A percentile compares a stretch with the other conserved stretches of the same genome.
Conservation (phyloP, 2,329 filamentous ascomycete genomes). For the Tolypocladium ovalisporum region DNA sequence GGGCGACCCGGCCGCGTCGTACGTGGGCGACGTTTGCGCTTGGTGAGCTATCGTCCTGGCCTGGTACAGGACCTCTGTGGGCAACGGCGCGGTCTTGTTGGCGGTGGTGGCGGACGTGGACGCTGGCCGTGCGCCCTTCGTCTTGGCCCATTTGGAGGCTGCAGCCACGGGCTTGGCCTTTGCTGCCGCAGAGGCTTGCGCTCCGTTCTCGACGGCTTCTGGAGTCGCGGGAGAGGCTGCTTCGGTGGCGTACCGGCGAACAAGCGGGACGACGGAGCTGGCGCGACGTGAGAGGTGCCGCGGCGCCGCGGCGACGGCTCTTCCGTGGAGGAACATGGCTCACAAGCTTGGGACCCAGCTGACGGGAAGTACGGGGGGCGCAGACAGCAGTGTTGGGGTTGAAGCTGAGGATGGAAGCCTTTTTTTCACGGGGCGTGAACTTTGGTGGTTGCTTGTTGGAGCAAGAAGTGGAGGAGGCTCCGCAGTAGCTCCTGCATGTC, state of each 20-base stretch:
- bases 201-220: not conserved
- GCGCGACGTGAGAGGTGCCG: slow-evolving; percentile 6
- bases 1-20: slow-evolving; percentile 3
- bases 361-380: not conserved
- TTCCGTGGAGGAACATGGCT: slow-evolving; percentile 17
- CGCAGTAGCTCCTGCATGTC: not conserved
- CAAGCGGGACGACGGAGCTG: slow-evolving; percentile 8
- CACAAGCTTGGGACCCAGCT: not conserved
- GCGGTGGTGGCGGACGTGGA: not conserved
- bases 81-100: not conserved
- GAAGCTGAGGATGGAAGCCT: not conserved
- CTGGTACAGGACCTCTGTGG: slow-evolving; percentile 5
- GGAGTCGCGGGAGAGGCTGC: slow-evolving; percentile 2
- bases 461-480: not conserved
- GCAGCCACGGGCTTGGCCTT: not conserved
- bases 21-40: slow-evolving; percentile 1
- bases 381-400: not conserved
- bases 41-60: slow-evolving; percentile 8
- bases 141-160: not conserved
- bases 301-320: slow-evolving; percentile 11
- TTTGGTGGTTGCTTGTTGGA: not conserved
- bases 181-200: not conserved
- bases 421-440: not conserved
- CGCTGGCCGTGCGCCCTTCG: not conserved
- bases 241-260: slow-evolving; percentile 13